These are phyloP conservation scores for Paraleonurus japonicus DNA, from an alignment of 257 asterid genomes.

Conservation along the genomic window DNA sequence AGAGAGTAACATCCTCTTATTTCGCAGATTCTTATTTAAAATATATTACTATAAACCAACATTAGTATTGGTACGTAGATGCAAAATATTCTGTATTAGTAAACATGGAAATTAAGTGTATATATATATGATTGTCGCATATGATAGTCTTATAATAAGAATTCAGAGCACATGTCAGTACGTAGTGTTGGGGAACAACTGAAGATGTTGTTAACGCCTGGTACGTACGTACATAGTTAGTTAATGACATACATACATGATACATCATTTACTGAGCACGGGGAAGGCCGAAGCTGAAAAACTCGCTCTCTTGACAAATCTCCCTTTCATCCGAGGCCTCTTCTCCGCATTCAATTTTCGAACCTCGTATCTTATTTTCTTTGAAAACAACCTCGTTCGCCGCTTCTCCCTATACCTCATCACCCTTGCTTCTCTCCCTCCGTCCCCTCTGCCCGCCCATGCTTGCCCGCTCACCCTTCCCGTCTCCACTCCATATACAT, in stretches of 20 bases:
- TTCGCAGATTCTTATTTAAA: no score
- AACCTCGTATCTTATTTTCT: constrained; percentile 90
- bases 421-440: constrained; percentile 82
- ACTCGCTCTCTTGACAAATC: constrained; percentile 71
- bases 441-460: constrained; percentile 32
- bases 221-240: background rate
- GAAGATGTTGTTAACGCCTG: background rate
- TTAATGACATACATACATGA: background rate
- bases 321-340: constrained; percentile 93
- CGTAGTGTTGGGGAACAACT: background rate
- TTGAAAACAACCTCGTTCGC: constrained; percentile 71
- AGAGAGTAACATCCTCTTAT: no score
- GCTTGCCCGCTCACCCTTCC: constrained; percentile 27
- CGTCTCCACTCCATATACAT: constrained; percentile 43
- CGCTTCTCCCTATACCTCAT: constrained; percentile 80
- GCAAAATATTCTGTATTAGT: no score
- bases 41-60: background rate
- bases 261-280: constrained; percentile 33
- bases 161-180: background rate
- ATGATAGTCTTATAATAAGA: background rate
- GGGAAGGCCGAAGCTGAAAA: constrained; percentile 39
- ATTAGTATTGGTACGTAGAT: background rate
- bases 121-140: background rate
- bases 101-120: background rate
- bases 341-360: constrained; percentile 88